Evolutionary conservation across 2,329 filamentous ascomycete genomes (phyloP).

Genomic region (Fusarium newnesense): DNA sequence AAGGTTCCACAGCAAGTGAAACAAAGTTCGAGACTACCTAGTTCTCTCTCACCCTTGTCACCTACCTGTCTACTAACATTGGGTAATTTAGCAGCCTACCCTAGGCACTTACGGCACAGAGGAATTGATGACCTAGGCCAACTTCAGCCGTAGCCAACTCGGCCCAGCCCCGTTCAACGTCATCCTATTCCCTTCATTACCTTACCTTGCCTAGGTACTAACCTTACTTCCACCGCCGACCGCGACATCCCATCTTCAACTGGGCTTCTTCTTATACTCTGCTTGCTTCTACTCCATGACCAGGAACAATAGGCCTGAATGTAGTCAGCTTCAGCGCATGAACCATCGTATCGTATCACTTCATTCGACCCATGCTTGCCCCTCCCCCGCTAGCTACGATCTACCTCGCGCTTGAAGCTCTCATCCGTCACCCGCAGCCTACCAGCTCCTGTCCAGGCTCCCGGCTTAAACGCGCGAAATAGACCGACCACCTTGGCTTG

Average conservation of each 20-base stretch:
- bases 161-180: conserved; percentile 39
- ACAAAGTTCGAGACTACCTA: conserved; percentile 6
- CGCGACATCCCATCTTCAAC: conserved; percentile 14
- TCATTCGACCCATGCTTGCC: conserved; percentile 25
- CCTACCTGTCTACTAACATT: background rate
- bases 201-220: background rate
- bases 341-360: conserved; percentile 18
- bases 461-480: conserved; percentile 32
- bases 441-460: conserved; percentile 28
- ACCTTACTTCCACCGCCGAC: background rate
- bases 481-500: background rate
- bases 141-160: conserved; percentile 6
- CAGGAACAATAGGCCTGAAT: conserved; percentile 32
- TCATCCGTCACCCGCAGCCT: conserved; percentile 7
- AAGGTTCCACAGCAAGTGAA: conserved; percentile 18
- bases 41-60: background rate
- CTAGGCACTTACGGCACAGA: background rate
- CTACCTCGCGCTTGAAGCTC: conserved; percentile 39
- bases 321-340: conserved; percentile 15
- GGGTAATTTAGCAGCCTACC: background rate
- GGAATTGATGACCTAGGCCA: conserved; percentile 4
- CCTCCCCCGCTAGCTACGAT: conserved; percentile 38
- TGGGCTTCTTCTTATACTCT: background rate
- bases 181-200: conserved; percentile 36
- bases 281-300: background rate